Conservation (phyloP, 495 filamentous ascomycete genomes). For the Geoglossum glabrum region DNA sequence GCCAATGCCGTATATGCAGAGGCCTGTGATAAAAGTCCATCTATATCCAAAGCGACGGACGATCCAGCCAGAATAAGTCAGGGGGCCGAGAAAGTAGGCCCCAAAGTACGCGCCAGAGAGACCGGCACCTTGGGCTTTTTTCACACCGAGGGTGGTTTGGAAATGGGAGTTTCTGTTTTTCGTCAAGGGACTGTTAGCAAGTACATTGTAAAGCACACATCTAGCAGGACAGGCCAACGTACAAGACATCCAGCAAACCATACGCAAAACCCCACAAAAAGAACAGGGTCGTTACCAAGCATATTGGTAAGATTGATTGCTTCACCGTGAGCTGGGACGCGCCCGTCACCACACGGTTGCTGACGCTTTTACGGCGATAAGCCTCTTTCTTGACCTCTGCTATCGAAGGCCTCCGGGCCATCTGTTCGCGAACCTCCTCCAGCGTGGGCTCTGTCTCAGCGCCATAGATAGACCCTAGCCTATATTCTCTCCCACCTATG, state of each 20-base stretch:
- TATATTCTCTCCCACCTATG: not conserved
- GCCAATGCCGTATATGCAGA: constrained; percentile 40
- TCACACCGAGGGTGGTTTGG: constrained; percentile 32
- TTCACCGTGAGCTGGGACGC: constrained; percentile 15
- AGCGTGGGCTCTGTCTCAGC: constrained; percentile 11
- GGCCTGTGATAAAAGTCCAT: constrained; percentile 38
- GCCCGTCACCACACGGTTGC: constrained; percentile 13
- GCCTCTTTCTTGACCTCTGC: constrained; percentile 13
- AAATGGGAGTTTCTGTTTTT: constrained; percentile 24
- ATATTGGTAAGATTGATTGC: constrained; percentile 15
- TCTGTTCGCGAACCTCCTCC: constrained; percentile 14
- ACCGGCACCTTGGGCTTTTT: constrained; percentile 19
- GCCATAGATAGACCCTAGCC: not conserved
- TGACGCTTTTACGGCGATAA: constrained; percentile 12
- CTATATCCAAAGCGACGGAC: constrained; percentile 37
- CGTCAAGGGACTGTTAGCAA: too few species aligned
- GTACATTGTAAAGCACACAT: too few species aligned
- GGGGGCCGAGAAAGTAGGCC: constrained; percentile 43
- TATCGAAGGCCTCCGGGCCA: constrained; percentile 15
- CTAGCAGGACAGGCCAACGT: not conserved
- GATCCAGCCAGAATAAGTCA: constrained; percentile 46
- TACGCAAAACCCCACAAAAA: constrained; percentile 31
- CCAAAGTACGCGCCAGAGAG: constrained; percentile 3
- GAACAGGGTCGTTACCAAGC: constrained; percentile 18
- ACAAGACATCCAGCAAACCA: constrained; percentile 24